Base-by-base conservation (phyloP, 768 basidiomycete genomes). In the Lanmaoa rubissima region DNA sequence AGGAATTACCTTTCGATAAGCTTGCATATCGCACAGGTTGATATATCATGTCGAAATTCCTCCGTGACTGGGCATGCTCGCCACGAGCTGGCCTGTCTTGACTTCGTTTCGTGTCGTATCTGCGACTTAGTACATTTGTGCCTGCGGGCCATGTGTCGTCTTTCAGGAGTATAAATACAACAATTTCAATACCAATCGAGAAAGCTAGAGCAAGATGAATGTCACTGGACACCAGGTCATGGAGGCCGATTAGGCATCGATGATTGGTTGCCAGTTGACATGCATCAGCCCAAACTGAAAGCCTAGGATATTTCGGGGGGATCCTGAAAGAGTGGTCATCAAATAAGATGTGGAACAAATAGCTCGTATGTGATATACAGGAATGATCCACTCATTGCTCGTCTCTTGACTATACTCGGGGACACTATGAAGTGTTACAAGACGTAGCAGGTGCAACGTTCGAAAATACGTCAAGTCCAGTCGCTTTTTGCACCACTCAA, bases 401-500 rank as follows among this genome's bases (percentile, higher is more conserved):
- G n/a, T 11, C 36, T 7, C 28, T 43, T 24, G 3, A 19, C 24
- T 28, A 9, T 35, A 40, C 16, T 14, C 10, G 5, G 38, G 26
- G 24, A 28, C 9, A 13, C 17, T 9, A 8, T 53, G 14, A 35
- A 9, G 10, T 14, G 26, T 41, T 14, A 28, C 34, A 17, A 55
- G 34, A 42, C 34, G 24, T 19, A 17, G 36, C 28, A 32, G 16
- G 41, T 13, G 26, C n/a, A 42, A 32, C 26, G 16, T 38, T 35
- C 3, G 5, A 28, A 21, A 16, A n/a, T 38, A 39, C 12, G 26
- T 68, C 62, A 69, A 35, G 44, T 50, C 60, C 60, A 69, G 34
- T 54, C 66, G 11, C 51, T 71, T 54, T 78, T 79, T 19, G 74
- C 60, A 19, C 79, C 63, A 38, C 75, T 84, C 50, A 92, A 67